Conservation (phyloP, 2,329 filamentous ascomycete species). For the Penicillium sp. region DNA sequence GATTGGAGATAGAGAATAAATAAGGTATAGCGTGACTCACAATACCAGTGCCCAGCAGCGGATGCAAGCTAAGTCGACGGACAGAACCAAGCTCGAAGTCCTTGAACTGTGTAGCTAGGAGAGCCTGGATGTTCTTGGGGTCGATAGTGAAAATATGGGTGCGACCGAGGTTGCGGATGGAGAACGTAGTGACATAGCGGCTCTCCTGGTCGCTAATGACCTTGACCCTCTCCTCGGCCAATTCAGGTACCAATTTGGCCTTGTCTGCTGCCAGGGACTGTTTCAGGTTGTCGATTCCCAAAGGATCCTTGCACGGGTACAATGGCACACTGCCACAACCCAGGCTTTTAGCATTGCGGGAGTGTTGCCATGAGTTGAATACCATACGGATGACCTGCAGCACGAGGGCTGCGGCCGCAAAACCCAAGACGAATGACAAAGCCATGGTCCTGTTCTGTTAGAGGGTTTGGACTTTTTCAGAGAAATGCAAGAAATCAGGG, state of each 20-base stretch:
- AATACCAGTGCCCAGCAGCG: constrained; percentile 48
- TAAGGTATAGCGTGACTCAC: constrained; percentile 25
- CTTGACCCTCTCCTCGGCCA: constrained; percentile 22
- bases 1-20: neutral
- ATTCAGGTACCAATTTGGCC: constrained; percentile 22
- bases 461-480: neutral
- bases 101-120: constrained; percentile 77
- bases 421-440: constrained; percentile 21
- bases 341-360: constrained; percentile 27
- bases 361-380: constrained; percentile 27
- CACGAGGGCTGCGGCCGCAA: constrained; percentile 26
- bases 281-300: constrained; percentile 28
- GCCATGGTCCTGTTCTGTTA: constrained; percentile 13
- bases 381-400: constrained; percentile 26
- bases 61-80: constrained; percentile 61
- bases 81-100: constrained; percentile 79
- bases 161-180: constrained; percentile 25
- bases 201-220: constrained; percentile 25
- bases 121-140: constrained; percentile 72
- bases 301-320: constrained; percentile 29
- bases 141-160: constrained; percentile 35
- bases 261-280: constrained; percentile 29
- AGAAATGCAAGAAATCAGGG: neutral
- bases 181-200: constrained; percentile 29
- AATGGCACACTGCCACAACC: constrained; percentile 26